These are phyloP conservation scores for Lachnellula arida DNA, from an alignment of 2,329 filamentous ascomycete species.

Conservation along the genomic window DNA sequence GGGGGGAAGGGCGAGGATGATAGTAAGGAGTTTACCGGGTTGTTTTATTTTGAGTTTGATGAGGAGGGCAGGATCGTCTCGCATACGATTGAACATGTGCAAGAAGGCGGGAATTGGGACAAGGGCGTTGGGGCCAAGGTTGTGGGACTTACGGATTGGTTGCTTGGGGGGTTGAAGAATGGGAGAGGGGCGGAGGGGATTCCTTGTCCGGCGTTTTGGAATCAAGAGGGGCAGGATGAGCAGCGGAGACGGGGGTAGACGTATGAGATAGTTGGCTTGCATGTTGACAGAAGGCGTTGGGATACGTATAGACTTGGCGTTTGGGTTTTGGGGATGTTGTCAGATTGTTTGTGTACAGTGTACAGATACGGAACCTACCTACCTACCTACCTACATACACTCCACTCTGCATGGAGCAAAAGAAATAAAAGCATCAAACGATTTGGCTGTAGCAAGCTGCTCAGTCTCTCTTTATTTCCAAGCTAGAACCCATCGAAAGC, in stretches of 20 bases:
- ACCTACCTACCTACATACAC: too few relatives aligned
- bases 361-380: too few relatives aligned
- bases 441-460: too few relatives aligned
- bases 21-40: conserved; percentile 75
- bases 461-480: too few relatives aligned
- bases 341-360: too few relatives aligned
- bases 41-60: conserved; percentile 97
- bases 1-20: conserved; percentile 49
- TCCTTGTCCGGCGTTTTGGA: conserved; percentile 30
- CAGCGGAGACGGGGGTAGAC: neutral
- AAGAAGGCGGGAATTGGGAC: conserved; percentile 80
- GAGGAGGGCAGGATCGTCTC: conserved; percentile 74
- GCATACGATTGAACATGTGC: conserved; percentile 91
- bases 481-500: too few relatives aligned
- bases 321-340: neutral
- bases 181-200: conserved; percentile 22
- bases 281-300: neutral
- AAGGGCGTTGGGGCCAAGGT: conserved; percentile 74
- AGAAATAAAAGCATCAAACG: too few relatives aligned
- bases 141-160: conserved; percentile 90
- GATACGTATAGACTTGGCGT: conserved; percentile 1
- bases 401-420: too few relatives aligned
- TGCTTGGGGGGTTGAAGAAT: conserved; percentile 69
- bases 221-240: neutral
- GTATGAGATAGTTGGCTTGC: neutral